Base-by-base conservation (phyloP, 2,329 filamentous ascomycete genomes). In the Mycocentrospora acerina region DNA sequence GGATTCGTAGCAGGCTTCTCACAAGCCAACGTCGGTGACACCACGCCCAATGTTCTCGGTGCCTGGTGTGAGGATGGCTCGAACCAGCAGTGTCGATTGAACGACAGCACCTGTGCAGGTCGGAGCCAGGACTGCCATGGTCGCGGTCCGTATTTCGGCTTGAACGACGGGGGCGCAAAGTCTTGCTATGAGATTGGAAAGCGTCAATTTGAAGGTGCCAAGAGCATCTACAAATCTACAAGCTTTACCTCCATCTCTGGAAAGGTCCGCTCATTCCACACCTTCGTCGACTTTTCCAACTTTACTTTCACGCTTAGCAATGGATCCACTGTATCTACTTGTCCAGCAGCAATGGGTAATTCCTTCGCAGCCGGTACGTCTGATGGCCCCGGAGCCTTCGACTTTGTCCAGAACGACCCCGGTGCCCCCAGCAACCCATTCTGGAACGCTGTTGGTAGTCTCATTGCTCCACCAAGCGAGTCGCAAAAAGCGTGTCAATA, bases 281-380 rank as follows among this genome's bases (percentile, higher is more conserved):
- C 84, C 11, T 96, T 90, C 62, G 82, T 88, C 46, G 81, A 96
- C 64, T 85, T 96, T 74, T 81, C 83, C 4, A 80, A 80, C 55
- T 93, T 83, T 63, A 77, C 76, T 1, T 95, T 96, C 59, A 66
- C 71, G 3, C 80, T 90, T 1, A 78, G 83, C 0, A 89, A 95
- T 52, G 86, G 87, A 30, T 81, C 80, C 3, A 70, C 70, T 19
- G 86, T 83, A 6, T 75, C 71, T 33, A 95, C 90, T 0, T 97
- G 91, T 55, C 85, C 90, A 3, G 90, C 90, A 0, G 89, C 90
- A 0, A 72, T 97, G 43, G 91, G 91, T 5, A 95, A 93, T 62
- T 90, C 87, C 0, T 97, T 97, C 62, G 91, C 91, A 0, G 91
- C 88, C 1, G 91, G 91, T 9, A 97, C 91, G 0, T 88, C 88